phyloP scores from a whole-genome alignment of 2,329 filamentous ascomycete genomes.

The Trichoderma polysporum region DNA sequence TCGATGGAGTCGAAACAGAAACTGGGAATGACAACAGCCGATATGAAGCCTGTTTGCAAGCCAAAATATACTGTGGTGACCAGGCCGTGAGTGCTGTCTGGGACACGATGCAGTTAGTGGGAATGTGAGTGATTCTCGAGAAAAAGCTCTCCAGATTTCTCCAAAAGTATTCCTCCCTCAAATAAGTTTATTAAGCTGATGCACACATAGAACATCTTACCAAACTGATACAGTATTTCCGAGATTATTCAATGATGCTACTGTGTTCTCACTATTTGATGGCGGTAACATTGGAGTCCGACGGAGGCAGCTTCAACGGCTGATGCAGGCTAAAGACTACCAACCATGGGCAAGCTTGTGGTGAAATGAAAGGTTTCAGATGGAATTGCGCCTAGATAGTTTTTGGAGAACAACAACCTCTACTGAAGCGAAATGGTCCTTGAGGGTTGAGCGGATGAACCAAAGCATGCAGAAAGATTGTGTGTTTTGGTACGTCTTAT shows the following conservation, averaged over 20 bases:
- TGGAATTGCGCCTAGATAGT: not conserved
- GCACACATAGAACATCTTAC: not conserved
- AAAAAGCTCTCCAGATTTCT: not conserved
- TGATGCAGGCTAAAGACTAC: constrained; percentile 1
- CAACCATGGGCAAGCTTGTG: not conserved
- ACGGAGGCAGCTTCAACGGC: not conserved
- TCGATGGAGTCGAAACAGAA: not conserved
- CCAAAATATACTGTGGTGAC: not conserved
- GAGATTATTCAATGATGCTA: not conserved
- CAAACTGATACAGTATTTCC: not conserved
- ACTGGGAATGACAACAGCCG: not conserved
- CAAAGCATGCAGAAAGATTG: not conserved
- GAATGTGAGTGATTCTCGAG: not conserved
- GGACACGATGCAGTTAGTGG: constrained; percentile 7
- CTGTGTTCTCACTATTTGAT: constrained; percentile 2
- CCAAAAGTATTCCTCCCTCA: not conserved
- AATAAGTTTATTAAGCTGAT: not conserved
- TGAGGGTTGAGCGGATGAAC: not conserved
- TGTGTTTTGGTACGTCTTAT: not conserved
- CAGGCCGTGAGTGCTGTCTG: not conserved
- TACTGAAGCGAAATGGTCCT: not conserved
- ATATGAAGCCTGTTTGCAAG: constrained; percentile 8
- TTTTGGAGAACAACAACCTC: not conserved
- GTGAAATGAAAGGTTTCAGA: not conserved
- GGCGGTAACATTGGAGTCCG: constrained; percentile 6